Percentiles rank a stretch among this genome's conserved stretches.
These are phyloP conservation scores for Oryza rufipogon DNA, from an alignment of 176 grass and related monocot genomes.

Conservation along the genomic window DNA sequence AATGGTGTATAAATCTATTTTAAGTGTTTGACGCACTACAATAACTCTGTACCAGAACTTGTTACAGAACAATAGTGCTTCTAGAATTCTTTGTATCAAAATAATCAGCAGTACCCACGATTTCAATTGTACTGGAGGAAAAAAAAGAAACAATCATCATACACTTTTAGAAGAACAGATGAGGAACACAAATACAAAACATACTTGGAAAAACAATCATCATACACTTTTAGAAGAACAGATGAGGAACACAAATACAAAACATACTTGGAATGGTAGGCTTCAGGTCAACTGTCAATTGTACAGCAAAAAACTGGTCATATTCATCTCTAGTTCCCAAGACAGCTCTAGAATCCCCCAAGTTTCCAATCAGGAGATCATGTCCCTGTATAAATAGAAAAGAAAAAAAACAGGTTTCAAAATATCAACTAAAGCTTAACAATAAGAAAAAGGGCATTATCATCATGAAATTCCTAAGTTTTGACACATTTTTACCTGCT, in stretches of 20 bases:
- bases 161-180: conserved; percentile 16
- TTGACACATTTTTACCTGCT: conserved; percentile 58
- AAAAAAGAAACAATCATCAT: conserved; percentile 35
- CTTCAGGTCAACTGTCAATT: conserved; percentile 82
- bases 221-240: conserved; percentile 22
- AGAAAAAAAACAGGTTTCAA: conserved; percentile 15
- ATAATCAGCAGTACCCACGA: neutral
- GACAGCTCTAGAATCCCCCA: conserved; percentile 81
- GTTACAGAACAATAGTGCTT: neutral
- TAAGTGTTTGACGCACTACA: conserved; percentile 19
- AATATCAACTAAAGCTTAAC: conserved; percentile 17
- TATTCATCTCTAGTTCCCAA: conserved; percentile 71
- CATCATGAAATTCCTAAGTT: neutral
- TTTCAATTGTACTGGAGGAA: conserved; percentile 13
- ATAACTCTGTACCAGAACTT: neutral
- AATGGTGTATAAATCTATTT: conserved; percentile 1
- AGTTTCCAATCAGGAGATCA: conserved; percentile 74
- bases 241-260: conserved; percentile 16
- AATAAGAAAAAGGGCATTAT: conserved; percentile 30
- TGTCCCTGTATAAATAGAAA: conserved; percentile 52
- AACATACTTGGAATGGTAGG: conserved; percentile 77
- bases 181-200: conserved; percentile 23
- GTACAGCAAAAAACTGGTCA: conserved; percentile 55
- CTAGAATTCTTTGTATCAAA: conserved; percentile 19
- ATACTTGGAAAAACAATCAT: conserved; percentile 61